A percentile compares a stretch with the other conserved stretches of the same genome.
phyloP scores from a whole-genome alignment of 495 filamentous ascomycete species.

The Pseudevernia furfuracea region DNA sequence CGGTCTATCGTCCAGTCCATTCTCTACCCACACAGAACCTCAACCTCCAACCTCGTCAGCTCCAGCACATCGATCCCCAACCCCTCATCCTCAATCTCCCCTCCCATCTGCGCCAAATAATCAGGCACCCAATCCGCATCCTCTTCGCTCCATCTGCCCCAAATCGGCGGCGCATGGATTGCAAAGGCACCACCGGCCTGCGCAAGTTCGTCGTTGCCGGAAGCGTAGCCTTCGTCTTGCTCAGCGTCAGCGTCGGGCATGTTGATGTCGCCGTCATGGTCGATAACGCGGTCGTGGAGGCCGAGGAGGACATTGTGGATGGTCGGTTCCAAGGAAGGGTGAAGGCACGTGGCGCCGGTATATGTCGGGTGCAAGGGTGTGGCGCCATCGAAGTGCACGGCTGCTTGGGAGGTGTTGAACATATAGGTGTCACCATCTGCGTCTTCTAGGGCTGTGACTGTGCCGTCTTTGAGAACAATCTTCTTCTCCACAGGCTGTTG shows the following conservation, averaged over 20 bases:
- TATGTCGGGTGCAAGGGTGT: neutral
- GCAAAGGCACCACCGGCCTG: slow-evolving; percentile 15
- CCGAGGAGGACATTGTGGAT: neutral
- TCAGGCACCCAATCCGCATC: slow-evolving; percentile 20
- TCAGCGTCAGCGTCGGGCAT: slow-evolving; percentile 4
- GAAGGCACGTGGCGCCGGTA: neutral
- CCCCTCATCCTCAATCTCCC: slow-evolving; percentile 13
- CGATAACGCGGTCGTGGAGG: slow-evolving; percentile 2
- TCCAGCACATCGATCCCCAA: slow-evolving; percentile 8
- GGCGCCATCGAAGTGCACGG: slow-evolving; percentile 14
- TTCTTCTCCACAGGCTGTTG: neutral
- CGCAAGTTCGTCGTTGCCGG: slow-evolving; percentile 6
- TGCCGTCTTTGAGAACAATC: slow-evolving; percentile 12
- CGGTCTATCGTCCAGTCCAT: neutral
- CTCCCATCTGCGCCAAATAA: slow-evolving; percentile 11
- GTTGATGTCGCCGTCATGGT: neutral
- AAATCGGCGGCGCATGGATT: slow-evolving; percentile 17
- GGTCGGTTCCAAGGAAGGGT: neutral
- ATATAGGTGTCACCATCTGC: slow-evolving; percentile 15
- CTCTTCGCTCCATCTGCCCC: slow-evolving; percentile 16
- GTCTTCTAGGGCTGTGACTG: neutral
- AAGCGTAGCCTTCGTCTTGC: slow-evolving; percentile 19
- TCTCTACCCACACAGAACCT: slow-evolving; percentile 8
- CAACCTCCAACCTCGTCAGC: slow-evolving; percentile 19
- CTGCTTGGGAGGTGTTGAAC: neutral